Base-by-base conservation (phyloP, 148 eudicot species). In the Cornus kousa region DNA sequence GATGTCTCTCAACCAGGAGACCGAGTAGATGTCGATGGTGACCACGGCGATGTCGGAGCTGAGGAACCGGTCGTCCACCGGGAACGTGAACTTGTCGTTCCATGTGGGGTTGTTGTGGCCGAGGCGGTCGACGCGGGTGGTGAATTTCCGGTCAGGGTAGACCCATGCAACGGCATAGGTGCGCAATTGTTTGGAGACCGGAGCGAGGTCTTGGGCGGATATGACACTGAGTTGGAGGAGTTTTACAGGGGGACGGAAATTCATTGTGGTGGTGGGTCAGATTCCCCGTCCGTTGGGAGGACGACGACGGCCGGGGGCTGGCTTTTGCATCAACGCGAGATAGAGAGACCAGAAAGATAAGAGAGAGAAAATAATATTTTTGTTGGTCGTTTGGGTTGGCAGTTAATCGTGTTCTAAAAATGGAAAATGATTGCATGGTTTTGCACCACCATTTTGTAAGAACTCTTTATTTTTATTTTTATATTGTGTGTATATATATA, bases 121-220 rank as follows among this genome's bases (percentile, higher is more conserved):
- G 4, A 67, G 74, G 24, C 75, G 86, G 71, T 86, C 88, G 37
- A 83, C 72, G 16, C 46, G 43, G 40, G 86, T 86, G 79, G 79
- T 80, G 24, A 80, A 57, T 67, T 78, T 83, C 8, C 80, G 77
- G 70, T 86, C 86, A 17, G 84, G 83, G 43, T 71, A 5, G 11
- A 86, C 22, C 74, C 83, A 80, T 17, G 86, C 88, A 10, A 83
- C 82, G 14, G 82, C 84, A 28, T 78, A 86, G 17, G 88, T 83
- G 65, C 88, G 86, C 3, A 86, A 64, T 72, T 64, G 65, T 55
- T 83, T 83, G 73, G 86, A 70, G 17, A 83, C 78, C 5, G 86
- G 86, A 1, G 88, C 82, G 0, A 86, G 82, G 73, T 86, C 84
- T 12, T 80, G 86, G 28, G 88, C 88, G 2, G 88, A 86, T 1